phyloP scores from a whole-genome alignment of 129 eudicot genomes.

The Solidago caesia region DNA sequence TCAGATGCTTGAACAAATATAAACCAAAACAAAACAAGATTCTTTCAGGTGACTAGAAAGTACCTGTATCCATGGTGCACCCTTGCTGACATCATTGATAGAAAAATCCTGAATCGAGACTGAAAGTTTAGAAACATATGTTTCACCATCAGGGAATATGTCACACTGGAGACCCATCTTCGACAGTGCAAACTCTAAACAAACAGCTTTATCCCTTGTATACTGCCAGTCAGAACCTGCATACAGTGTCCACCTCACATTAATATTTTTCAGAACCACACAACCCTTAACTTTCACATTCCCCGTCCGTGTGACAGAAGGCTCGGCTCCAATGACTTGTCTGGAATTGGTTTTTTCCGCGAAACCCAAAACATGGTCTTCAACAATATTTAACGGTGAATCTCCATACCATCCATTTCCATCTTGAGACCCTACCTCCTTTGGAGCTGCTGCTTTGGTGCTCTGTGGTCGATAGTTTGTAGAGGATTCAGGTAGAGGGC shows the following conservation, averaged over 20 bases:
- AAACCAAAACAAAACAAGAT: neutral
- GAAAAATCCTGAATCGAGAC: slow-evolving; percentile 61
- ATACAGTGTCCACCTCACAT: slow-evolving; percentile 70
- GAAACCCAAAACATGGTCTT: slow-evolving; percentile 57
- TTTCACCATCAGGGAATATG: slow-evolving; percentile 62
- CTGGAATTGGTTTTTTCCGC: slow-evolving; percentile 23
- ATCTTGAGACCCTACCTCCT: slow-evolving; percentile 32
- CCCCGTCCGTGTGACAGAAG: slow-evolving; percentile 27
- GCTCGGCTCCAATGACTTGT: slow-evolving; percentile 22
- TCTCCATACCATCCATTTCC: slow-evolving; percentile 80
- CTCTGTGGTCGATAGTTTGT: slow-evolving; percentile 34
- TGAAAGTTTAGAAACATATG: slow-evolving; percentile 52
- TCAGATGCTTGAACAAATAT: neutral
- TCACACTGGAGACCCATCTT: slow-evolving; percentile 52
- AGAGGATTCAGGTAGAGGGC: slow-evolving; percentile 49
- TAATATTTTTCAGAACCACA: slow-evolving; percentile 58
- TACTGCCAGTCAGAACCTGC: slow-evolving; percentile 83
- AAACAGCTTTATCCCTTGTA: slow-evolving; percentile 48
- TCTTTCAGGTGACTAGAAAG: slow-evolving; percentile 1
- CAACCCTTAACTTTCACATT: slow-evolving; percentile 57
- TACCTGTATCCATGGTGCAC: slow-evolving; percentile 95
- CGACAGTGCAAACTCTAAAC: slow-evolving; percentile 62
- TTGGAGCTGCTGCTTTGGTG: slow-evolving; percentile 27
- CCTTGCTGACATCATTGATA: slow-evolving; percentile 65
- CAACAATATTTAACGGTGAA: slow-evolving; percentile 50